A percentile compares a stretch with the other conserved stretches of the same genome.
phyloP scores from a whole-genome alignment of 306 rosid species.

The Sicyos baderoa region DNA sequence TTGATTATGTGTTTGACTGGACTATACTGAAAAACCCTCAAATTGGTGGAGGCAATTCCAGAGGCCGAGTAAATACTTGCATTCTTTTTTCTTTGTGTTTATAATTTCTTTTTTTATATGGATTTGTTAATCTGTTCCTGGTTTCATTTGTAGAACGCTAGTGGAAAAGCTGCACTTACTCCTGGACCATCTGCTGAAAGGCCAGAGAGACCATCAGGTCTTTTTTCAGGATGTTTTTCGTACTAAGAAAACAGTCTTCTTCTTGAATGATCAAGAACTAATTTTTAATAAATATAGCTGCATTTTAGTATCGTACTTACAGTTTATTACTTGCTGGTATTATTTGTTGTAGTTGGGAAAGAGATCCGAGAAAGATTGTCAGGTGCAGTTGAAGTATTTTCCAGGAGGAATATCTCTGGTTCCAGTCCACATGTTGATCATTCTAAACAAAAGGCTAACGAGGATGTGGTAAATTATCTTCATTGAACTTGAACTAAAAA shows the following conservation, averaged over 20 bases:
- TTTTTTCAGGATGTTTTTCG: slow-evolving; percentile 8
- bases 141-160: slow-evolving; percentile 41
- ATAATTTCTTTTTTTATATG: neutral
- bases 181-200: slow-evolving; percentile 54
- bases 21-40: slow-evolving; percentile 68
- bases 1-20: slow-evolving; percentile 77
- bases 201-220: slow-evolving; percentile 78
- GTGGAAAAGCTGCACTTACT: slow-evolving; percentile 63
- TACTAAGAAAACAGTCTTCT: slow-evolving; percentile 9
- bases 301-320: neutral
- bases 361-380: slow-evolving; percentile 79
- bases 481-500: neutral
- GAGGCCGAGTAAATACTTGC: slow-evolving; percentile 50
- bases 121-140: slow-evolving; percentile 32
- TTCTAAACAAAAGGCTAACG: slow-evolving; percentile 49
- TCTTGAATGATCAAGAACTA: neutral
- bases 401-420: slow-evolving; percentile 50
- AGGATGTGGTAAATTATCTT: slow-evolving; percentile 54
- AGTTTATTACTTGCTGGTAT: slow-evolving; percentile 28
- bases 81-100: neutral
- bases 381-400: slow-evolving; percentile 77
- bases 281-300: neutral
- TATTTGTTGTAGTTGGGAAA: slow-evolving; percentile 58
- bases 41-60: slow-evolving; percentile 42
- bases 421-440: slow-evolving; percentile 62